These are phyloP conservation scores for Nematocida displodere DNA, from an alignment of 371 early-diverging fungal species.

Conservation along the genomic window DNA sequence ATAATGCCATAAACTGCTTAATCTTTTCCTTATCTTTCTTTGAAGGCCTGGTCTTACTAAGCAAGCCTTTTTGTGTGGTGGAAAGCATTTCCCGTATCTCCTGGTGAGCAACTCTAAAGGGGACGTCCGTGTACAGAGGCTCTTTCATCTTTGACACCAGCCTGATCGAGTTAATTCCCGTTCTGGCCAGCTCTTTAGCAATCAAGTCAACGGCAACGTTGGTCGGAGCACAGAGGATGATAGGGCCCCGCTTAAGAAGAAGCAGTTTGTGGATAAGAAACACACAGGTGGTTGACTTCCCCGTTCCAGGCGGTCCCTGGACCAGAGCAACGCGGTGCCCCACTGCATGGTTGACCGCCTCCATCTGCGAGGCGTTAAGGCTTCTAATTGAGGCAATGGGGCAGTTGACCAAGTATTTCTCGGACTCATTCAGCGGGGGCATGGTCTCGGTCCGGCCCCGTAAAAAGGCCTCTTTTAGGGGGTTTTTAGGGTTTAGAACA, in stretches of 20 bases:
- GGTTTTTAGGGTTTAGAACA: no score
- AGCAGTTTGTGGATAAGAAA: constrained; percentile 76
- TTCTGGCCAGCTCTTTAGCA: background rate
- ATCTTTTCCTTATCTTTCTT: no score
- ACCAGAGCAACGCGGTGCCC: constrained; percentile 41
- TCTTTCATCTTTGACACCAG: background rate
- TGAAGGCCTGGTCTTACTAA: constrained; percentile 1
- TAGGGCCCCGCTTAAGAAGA: constrained; percentile 68
- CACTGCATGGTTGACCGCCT: constrained; percentile 22
- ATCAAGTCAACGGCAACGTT: constrained; percentile 74
- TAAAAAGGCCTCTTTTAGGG: no score
- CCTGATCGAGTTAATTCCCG: background rate
- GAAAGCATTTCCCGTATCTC: constrained; percentile 33
- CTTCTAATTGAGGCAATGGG: no score
- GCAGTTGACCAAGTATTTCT: no score
- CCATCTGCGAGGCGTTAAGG: constrained; percentile 51
- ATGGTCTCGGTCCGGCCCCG: no score
- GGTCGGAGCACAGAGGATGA: constrained; percentile 85
- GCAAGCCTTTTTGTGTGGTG: background rate
- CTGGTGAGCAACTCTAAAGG: no score
- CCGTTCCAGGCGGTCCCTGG: constrained; percentile 71
- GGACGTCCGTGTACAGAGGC: no score
- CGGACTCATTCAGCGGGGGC: no score
- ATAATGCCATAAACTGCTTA: no score
- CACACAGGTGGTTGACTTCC: constrained; percentile 83